These are phyloP conservation scores for Fusarium agapanthi DNA, from an alignment of 2,329 filamentous ascomycete genomes.

Conservation along the genomic window DNA sequence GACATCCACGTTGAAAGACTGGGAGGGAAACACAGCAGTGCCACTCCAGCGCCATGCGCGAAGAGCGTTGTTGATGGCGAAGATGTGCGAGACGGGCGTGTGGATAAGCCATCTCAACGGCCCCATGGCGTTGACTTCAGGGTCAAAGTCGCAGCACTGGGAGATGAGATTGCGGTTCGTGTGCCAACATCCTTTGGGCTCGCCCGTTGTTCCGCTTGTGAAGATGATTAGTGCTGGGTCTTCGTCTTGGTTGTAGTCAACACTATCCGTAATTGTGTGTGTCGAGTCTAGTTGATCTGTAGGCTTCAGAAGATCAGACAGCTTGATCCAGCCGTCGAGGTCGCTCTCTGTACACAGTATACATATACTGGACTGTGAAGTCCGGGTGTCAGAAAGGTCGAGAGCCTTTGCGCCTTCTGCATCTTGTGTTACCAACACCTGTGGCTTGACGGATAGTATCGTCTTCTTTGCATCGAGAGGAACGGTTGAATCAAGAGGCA, in stretches of 20 bases:
- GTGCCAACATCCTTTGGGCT: conserved; percentile 56
- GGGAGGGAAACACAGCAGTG: conserved; percentile 48
- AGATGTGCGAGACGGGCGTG: conserved; percentile 51
- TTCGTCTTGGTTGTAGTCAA: background rate
- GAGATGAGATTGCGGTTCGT: conserved; percentile 52
- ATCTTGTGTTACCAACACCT: conserved; percentile 48
- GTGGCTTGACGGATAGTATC: conserved; percentile 38
- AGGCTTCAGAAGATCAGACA: conserved; percentile 16
- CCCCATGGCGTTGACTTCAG: conserved; percentile 42
- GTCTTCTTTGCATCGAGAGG: conserved; percentile 37
- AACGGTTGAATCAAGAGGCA: conserved; percentile 46
- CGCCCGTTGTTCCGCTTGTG: conserved; percentile 59
- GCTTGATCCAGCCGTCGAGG: conserved; percentile 32
- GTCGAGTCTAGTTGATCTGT: background rate
- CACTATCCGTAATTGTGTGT: background rate
- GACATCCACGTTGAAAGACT: conserved; percentile 45
- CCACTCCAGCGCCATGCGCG: conserved; percentile 50
- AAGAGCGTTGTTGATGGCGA: conserved; percentile 51
- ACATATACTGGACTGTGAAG: conserved; percentile 1
- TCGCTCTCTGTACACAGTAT: conserved; percentile 39
- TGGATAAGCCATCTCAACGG: conserved; percentile 50
- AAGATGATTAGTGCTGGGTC: conserved; percentile 54
- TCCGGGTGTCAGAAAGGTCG: conserved; percentile 2
- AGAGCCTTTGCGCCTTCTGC: conserved; percentile 32
- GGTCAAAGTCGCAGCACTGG: conserved; percentile 49